These are phyloP conservation scores for Pseudocercospora cruenta DNA, from an alignment of 2,329 filamentous ascomycete genomes.

Conservation along the genomic window DNA sequence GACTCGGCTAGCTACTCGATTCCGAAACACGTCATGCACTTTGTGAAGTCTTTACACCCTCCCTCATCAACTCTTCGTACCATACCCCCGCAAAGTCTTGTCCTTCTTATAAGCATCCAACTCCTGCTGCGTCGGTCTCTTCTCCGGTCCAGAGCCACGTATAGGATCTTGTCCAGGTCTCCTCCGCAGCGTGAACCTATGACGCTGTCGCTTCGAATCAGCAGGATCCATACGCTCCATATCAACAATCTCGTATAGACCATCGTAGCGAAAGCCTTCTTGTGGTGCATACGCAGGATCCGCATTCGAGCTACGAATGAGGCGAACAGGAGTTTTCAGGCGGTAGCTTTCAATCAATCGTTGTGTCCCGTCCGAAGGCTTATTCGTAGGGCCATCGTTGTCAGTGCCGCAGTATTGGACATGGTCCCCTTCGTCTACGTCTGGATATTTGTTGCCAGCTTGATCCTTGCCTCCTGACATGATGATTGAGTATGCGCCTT, in stretches of 20 bases:
- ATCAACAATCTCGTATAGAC: constrained; percentile 54
- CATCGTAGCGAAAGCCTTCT: constrained; percentile 61
- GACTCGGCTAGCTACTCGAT: background rate
- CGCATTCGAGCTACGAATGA: constrained; percentile 54
- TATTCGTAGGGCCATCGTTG: constrained; percentile 31
- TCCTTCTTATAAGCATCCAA: constrained; percentile 31
- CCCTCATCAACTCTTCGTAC: background rate
- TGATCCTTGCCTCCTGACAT: constrained; percentile 46
- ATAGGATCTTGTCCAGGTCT: constrained; percentile 52
- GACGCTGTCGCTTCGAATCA: constrained; percentile 45
- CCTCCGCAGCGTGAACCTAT: constrained; percentile 54
- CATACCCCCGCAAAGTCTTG: constrained; percentile 25
- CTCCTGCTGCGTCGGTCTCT: constrained; percentile 50
- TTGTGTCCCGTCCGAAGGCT: constrained; percentile 45
- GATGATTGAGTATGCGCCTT: constrained; percentile 60
- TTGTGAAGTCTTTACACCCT: too few species aligned
- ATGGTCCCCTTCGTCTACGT: constrained; percentile 54
- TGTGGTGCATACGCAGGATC: constrained; percentile 50
- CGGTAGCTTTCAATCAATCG: constrained; percentile 47
- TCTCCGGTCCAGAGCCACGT: constrained; percentile 45
- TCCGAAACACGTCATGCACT: background rate
- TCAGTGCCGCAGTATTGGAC: constrained; percentile 59
- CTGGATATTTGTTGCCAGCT: constrained; percentile 44
- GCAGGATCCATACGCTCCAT: constrained; percentile 46
- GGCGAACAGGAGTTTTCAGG: constrained; percentile 48